Conservation (phyloP, 164 flowering plant genomes). For the Pachysandra terminalis region DNA sequence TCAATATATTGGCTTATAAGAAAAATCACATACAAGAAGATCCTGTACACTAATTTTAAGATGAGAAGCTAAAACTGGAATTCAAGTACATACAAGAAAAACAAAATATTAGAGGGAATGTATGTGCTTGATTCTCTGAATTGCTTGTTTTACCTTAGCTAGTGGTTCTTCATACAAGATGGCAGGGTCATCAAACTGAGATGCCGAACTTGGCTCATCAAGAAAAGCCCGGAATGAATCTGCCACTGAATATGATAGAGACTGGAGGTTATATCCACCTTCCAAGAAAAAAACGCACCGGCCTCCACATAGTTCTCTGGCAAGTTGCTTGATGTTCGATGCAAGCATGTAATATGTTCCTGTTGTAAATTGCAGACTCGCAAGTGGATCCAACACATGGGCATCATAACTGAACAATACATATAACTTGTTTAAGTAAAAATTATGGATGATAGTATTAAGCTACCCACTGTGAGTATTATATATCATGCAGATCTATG, state of each 20-base stretch:
- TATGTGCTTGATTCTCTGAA: slow-evolving; percentile 63
- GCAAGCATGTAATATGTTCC: slow-evolving; percentile 90
- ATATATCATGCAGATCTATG: neutral
- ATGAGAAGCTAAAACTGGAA: neutral
- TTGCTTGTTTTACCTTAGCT: slow-evolving; percentile 59
- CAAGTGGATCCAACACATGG: slow-evolving; percentile 93
- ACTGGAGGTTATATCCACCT: slow-evolving; percentile 93
- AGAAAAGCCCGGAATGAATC: slow-evolving; percentile 88
- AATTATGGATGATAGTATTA: neutral
- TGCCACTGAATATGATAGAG: slow-evolving; percentile 88
- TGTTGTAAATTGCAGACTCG: slow-evolving; percentile 81
- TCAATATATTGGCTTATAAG: neutral
- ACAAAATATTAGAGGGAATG: slow-evolving; percentile 49
- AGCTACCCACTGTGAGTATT: neutral
- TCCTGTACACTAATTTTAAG: neutral
- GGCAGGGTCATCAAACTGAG: slow-evolving; percentile 72
- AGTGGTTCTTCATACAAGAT: slow-evolving; percentile 84
- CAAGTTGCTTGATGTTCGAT: slow-evolving; percentile 70
- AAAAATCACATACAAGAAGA: neutral
- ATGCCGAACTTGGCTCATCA: slow-evolving; percentile 67
- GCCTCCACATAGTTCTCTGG: slow-evolving; percentile 78
- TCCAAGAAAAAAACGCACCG: slow-evolving; percentile 93
- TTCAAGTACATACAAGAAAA: neutral
- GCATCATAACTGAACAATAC: slow-evolving; percentile 63
- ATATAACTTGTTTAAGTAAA: neutral